phyloP scores from a whole-genome alignment of 2,329 filamentous ascomycete species.

The Drechslera avenae region DNA sequence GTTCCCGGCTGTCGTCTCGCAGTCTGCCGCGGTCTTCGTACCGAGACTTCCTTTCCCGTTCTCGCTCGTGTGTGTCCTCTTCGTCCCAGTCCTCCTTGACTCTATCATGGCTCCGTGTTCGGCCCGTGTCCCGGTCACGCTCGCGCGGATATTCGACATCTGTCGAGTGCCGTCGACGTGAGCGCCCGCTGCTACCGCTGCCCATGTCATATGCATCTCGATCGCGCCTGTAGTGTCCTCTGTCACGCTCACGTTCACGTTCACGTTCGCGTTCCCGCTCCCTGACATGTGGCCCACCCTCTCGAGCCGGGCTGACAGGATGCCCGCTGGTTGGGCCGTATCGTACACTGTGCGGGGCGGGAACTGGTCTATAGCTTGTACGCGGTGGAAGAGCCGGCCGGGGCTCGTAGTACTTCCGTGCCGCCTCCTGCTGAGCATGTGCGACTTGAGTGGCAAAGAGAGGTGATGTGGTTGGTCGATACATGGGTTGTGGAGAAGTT shows the following conservation, averaged over 20 bases:
- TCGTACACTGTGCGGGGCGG: conserved; percentile 24
- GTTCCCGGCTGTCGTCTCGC: conserved; percentile 21
- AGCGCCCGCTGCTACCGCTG: conserved; percentile 15
- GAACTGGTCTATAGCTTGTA: conserved; percentile 31
- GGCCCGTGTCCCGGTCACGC: conserved; percentile 21
- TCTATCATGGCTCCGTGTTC: conserved; percentile 38
- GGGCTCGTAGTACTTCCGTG: conserved; percentile 39
- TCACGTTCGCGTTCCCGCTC: conserved; percentile 26
- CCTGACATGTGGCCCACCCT: conserved; percentile 25
- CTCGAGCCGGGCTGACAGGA: conserved; percentile 27
- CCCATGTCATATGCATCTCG: conserved; percentile 17
- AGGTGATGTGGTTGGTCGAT: conserved; percentile 53
- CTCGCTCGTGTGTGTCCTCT: conserved; percentile 11
- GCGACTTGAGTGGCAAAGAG: conserved; percentile 56
- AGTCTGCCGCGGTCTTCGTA: conserved; percentile 1
- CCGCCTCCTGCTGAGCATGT: conserved; percentile 36
- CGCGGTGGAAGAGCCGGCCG: conserved; percentile 35
- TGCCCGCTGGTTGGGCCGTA: conserved; percentile 26
- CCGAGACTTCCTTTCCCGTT: conserved; percentile 2
- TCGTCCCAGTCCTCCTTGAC: conserved; percentile 36
- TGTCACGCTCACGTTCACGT: conserved; percentile 25
- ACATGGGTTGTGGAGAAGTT: conserved; percentile 39
- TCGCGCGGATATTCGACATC: conserved; percentile 35
- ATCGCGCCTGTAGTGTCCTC: conserved; percentile 19
- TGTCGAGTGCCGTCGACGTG: conserved; percentile 31